Base-by-base conservation (phyloP, 208 protist species). In the Herpetomonas tarakana region DNA sequence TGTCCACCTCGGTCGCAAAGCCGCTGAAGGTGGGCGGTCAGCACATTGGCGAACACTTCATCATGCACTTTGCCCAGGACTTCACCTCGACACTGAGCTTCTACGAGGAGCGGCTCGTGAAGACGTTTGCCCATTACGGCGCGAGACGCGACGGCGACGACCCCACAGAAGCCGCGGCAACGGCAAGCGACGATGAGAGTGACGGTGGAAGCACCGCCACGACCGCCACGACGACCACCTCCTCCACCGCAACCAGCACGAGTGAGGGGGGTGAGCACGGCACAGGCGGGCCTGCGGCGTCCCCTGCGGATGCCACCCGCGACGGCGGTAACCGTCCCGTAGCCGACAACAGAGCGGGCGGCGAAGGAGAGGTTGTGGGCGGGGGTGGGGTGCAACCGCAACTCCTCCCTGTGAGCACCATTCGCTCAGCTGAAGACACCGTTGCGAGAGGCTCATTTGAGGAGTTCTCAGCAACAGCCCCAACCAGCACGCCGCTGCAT, bases 1-100 rank as follows among this genome's bases (percentile, higher is more conserved):
- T 41, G 6, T 41, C 25, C 26, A 59, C 69, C 19, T 47, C 58
- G 12, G 55, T 81, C 14, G 53, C 53, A 25, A 71, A 75, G 44
- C 74, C 81, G 19, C 55, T 88, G 25, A 88, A 83, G 55, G 47
- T 71, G 31, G 76, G 61, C 47, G 69, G 71, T 3, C 73, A 88
- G 39, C 70, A 88, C 58, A 81, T 90, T 44, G 78, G 74, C 35
- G 84, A 91, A 71, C 76, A 85, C 21, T 74, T 71, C 54, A 71
- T 94, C 38, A 65, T 88, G 54, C 58, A 68, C 2, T 91, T 91
- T 65, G 76, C 76, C 14, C 83, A 87, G 56, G 58, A 70, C 28
- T 91, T 91, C 57, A 75, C 76, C 21, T 58, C 61, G 39, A 74
- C 77, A 19, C 69, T 94, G 46, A 79, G 78, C 12, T 59, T 61